Percentiles rank a stretch among this genome's conserved stretches.
phyloP scores from a whole-genome alignment of 78 protist species.

The Mantamonas sphyraenae region DNA sequence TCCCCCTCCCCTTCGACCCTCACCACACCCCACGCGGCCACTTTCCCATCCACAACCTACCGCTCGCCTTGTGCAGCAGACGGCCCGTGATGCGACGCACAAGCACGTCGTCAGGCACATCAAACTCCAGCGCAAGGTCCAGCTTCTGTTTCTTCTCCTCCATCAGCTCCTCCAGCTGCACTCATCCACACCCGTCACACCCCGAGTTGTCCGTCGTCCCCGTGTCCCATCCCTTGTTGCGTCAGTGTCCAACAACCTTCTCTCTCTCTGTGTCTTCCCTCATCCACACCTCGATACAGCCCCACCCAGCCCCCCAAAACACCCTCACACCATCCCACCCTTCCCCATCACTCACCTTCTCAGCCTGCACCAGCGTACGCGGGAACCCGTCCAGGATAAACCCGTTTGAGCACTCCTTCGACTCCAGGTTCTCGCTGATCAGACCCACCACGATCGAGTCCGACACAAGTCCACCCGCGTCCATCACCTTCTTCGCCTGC shows the following conservation, averaged over 20 bases:
- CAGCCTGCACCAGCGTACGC: conserved; percentile 91
- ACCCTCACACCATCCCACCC: neutral
- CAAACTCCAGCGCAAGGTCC: conserved; percentile 58
- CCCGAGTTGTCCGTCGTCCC: too few relatives aligned
- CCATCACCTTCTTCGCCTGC: conserved; percentile 85
- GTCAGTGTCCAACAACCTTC: neutral
- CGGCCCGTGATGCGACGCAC: conserved; percentile 86
- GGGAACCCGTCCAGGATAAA: conserved; percentile 97
- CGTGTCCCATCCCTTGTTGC: too few relatives aligned
- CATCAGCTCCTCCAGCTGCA: conserved; percentile 69
- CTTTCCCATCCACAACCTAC: too few relatives aligned
- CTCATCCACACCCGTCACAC: too few relatives aligned
- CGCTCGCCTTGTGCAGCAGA: conserved; percentile 69
- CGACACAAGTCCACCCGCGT: conserved; percentile 60
- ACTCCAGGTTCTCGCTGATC: conserved; percentile 62
- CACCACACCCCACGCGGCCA: too few relatives aligned
- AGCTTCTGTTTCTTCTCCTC: conserved; percentile 33
- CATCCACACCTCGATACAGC: neutral
- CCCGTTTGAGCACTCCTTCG: conserved; percentile 70
- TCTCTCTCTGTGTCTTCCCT: too few relatives aligned
- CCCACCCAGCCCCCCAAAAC: neutral
- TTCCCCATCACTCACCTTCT: conserved; percentile 7
- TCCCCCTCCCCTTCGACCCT: too few relatives aligned
- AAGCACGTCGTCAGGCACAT: conserved; percentile 71
- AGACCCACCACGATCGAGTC: conserved; percentile 74